phyloP scores from a whole-genome alignment of 2,329 filamentous ascomycete species.

The Nigrospora sphaerica region DNA sequence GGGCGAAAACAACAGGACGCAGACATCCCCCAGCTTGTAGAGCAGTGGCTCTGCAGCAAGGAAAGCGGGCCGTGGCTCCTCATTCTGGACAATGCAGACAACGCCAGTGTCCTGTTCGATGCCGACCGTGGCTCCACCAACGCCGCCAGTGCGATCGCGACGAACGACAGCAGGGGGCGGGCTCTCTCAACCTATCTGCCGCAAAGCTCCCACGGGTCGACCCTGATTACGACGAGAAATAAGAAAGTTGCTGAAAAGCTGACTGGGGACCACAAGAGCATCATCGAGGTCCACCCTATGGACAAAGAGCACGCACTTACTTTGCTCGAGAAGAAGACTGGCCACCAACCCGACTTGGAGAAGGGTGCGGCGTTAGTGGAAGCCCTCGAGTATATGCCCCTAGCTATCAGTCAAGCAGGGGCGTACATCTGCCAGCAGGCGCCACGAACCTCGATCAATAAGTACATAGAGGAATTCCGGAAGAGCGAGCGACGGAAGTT shows the following conservation, averaged over 20 bases:
- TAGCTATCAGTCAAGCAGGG: constrained; percentile 26
- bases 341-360: constrained; percentile 2
- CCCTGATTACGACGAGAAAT: constrained; percentile 18
- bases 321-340: constrained; percentile 21
- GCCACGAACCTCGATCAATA: constrained; percentile 19
- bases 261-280: constrained; percentile 7
- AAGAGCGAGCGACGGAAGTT: constrained; percentile 20
- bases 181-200: too few relatives aligned
- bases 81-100: too few relatives aligned
- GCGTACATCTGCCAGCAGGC: constrained; percentile 21
- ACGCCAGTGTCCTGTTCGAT: too few relatives aligned
- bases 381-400: too few relatives aligned
- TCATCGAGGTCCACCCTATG: constrained; percentile 21
- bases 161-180: too few relatives aligned
- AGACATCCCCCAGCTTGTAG: too few relatives aligned
- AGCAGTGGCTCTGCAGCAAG: too few relatives aligned
- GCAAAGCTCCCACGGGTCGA: too few relatives aligned
- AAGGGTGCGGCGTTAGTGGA: constrained; percentile 12
- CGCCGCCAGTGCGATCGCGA: too few relatives aligned
- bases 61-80: too few relatives aligned
- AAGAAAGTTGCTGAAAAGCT: constrained; percentile 8
- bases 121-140: too few relatives aligned
- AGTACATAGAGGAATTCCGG: constrained; percentile 30
- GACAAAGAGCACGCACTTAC: constrained; percentile 11
- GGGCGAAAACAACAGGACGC: too few relatives aligned